These are phyloP conservation scores for Naganishia randhawae DNA, from an alignment of 768 basidiomycete species.

Conservation along the genomic window DNA sequence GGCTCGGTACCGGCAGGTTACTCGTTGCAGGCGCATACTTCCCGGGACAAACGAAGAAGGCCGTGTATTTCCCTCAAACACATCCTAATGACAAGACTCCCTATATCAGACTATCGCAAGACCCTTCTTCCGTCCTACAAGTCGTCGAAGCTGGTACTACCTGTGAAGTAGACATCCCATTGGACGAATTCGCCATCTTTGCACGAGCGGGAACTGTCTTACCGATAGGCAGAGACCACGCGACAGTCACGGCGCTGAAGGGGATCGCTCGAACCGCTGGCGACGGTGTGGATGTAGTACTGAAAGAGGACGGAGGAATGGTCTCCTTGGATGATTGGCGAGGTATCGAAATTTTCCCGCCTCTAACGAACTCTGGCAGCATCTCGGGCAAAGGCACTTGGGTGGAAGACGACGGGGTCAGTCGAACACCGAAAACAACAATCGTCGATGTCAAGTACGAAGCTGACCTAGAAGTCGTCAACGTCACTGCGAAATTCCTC, in stretches of 20 bases:
- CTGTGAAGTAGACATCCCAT: constrained; percentile 38
- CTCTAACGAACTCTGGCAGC: constrained; percentile 26
- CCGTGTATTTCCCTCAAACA: constrained; percentile 48
- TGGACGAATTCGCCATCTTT: constrained; percentile 47
- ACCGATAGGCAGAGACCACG: constrained; percentile 43
- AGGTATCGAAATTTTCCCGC: constrained; percentile 48
- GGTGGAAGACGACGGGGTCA: constrained; percentile 51
- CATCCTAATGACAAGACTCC: constrained; percentile 34
- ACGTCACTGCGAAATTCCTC: constrained; percentile 35
- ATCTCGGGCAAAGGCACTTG: constrained; percentile 30
- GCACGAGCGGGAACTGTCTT: constrained; percentile 46
- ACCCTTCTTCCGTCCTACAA: neutral
- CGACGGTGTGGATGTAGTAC: constrained; percentile 38
- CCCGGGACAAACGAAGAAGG: constrained; percentile 36
- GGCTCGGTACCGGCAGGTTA: constrained; percentile 47
- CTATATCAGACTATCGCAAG: constrained; percentile 42
- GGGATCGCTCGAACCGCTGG: constrained; percentile 40
- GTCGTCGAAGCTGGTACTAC: constrained; percentile 35
- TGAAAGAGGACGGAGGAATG: constrained; percentile 37
- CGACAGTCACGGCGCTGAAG: constrained; percentile 41
- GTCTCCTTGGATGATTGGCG: constrained; percentile 50
- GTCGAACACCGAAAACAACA: constrained; percentile 36
- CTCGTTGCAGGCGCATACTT: constrained; percentile 43
- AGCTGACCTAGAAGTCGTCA: constrained; percentile 31
- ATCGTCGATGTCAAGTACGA: constrained; percentile 37